A percentile compares a stretch with the other conserved stretches of the same genome.
Conservation (phyloP, 2,329 filamentous ascomycete genomes). For the Clonostachys byssicola region DNA sequence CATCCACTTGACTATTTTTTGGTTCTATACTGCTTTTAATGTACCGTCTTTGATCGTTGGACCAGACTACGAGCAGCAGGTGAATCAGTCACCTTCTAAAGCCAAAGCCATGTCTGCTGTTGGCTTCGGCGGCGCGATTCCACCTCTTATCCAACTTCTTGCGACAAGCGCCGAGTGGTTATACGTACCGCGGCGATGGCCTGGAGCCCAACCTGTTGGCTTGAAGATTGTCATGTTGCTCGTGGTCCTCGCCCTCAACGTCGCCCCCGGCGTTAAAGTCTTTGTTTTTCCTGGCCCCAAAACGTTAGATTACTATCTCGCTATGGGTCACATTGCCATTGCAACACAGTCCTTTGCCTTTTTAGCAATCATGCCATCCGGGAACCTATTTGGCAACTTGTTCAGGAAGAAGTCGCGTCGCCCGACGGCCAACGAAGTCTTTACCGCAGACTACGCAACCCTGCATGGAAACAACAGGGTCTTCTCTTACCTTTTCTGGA, state of each 20-base stretch:
- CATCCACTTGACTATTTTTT: constrained; percentile 90
- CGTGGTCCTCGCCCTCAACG: constrained; percentile 73
- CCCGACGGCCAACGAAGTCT: constrained; percentile 97
- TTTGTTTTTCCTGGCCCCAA: constrained; percentile 52
- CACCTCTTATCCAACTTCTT: constrained; percentile 80
- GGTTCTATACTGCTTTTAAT: constrained; percentile 96
- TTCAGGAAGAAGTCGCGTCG: constrained; percentile 85
- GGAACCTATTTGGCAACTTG: constrained; percentile 93
- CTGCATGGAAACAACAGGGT: constrained; percentile 91
- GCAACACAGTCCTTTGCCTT: constrained; percentile 85
- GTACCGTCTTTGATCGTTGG: constrained; percentile 78
- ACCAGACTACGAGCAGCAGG: constrained; percentile 73
- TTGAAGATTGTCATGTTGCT: constrained; percentile 86
- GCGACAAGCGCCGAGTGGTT: constrained; percentile 89
- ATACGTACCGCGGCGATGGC: constrained; percentile 92
- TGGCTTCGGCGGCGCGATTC: constrained; percentile 80
- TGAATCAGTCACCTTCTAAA: constrained; percentile 68
- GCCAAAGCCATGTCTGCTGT: constrained; percentile 78
- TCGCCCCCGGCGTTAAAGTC: constrained; percentile 82
- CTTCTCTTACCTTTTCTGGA: constrained; percentile 95
- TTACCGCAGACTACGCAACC: constrained; percentile 89
- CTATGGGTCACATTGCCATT: constrained; percentile 91
- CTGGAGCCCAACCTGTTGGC: constrained; percentile 91
- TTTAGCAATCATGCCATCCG: constrained; percentile 93
- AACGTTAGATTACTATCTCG: constrained; percentile 61